Evolutionary conservation across 495 filamentous ascomycete species (phyloP), one percentile per base, ranked within the genome.

Genomic region (Collariella sp.): DNA sequence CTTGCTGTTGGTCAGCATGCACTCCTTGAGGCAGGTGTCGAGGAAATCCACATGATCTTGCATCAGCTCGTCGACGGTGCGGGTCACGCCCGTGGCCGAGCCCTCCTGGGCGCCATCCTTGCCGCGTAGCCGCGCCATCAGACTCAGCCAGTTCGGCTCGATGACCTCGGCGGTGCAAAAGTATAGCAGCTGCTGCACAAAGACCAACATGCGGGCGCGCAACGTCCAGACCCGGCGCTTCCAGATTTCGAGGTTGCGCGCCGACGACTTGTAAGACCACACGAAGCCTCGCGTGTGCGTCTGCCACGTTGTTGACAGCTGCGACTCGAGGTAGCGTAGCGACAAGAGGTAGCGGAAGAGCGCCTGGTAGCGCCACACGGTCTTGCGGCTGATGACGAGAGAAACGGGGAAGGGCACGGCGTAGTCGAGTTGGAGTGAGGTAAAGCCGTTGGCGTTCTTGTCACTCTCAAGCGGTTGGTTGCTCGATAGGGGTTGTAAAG

Each of bases 1-100:
- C 69, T 95, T 96, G 49, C 86, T 86, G 65, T 98, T 96, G 11
- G 94, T 97, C 33, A 98, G 78, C 91, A 96, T 96, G 75, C 94
- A 96, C 72, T 96, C 93, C 72, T 97, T 97, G 51, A 98, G 73
- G 68, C 93, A 98, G 12, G 91, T 96, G 62, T 96, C 93, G 51
- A 98, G 69, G 67, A 97, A 97, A 70, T 97, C 93, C 29, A 98
- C 91, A 75, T 98, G 93, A 67, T 97, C 91, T 69, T 97, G 89
- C 93, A 98, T 98, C 62, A 98, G 72, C 67, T 96, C 89, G 60
- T 98, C 93, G 15, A 98, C 94, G 0, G 93, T 98, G 36, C 90
- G 78, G 54, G 87, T 88, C n/a, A 60, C 67, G 62, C 55, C 77
- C 19, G 38, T 50, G 16, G 41, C 36, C 5, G 55, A 40, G 26